Percentiles rank a stretch among this genome's conserved stretches.
These are phyloP conservation scores for Colletotrichum cuscutae DNA, from an alignment of 2,329 filamentous ascomycete genomes.

Conservation along the genomic window DNA sequence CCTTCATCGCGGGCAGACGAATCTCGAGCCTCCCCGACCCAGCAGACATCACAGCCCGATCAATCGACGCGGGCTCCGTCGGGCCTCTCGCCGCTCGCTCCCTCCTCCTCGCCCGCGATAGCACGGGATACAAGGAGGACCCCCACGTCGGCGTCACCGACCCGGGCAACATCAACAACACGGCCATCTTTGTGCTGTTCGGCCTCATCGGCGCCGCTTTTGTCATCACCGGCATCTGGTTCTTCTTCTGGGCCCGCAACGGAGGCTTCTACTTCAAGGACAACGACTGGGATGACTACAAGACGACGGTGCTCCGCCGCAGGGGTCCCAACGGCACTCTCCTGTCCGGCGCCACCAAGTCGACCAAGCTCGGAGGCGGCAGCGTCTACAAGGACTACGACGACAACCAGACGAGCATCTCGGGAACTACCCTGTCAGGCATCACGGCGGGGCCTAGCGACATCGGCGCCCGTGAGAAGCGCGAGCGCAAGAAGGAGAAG, in stretches of 20 bases:
- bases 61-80: slow-evolving; percentile 43
- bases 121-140: slow-evolving; percentile 45
- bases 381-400: slow-evolving; percentile 83
- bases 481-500: slow-evolving; percentile 63
- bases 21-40: slow-evolving; percentile 41
- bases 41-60: slow-evolving; percentile 35
- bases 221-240: slow-evolving; percentile 85
- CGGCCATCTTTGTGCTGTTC: slow-evolving; percentile 85
- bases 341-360: slow-evolving; percentile 82
- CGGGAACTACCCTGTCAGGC: slow-evolving; percentile 61
- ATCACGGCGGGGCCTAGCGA: slow-evolving; percentile 69
- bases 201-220: slow-evolving; percentile 83
- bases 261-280: slow-evolving; percentile 90
- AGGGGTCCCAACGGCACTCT: slow-evolving; percentile 91
- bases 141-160: slow-evolving; percentile 61
- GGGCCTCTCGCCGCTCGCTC: slow-evolving; percentile 56
- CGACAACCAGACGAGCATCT: slow-evolving; percentile 57
- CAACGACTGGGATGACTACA: slow-evolving; percentile 98
- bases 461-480: slow-evolving; percentile 64
- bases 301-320: slow-evolving; percentile 88
- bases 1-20: slow-evolving; percentile 41
- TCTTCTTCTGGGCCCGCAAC: slow-evolving; percentile 98
- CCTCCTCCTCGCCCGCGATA: slow-evolving; percentile 52
- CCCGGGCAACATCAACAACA: slow-evolving; percentile 69
- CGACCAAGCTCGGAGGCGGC: slow-evolving; percentile 87